A percentile compares a stretch with the other conserved stretches of the same genome.
Conservation (phyloP, 371 early-diverging fungal genomes). For the Batkoa obscura region DNA sequence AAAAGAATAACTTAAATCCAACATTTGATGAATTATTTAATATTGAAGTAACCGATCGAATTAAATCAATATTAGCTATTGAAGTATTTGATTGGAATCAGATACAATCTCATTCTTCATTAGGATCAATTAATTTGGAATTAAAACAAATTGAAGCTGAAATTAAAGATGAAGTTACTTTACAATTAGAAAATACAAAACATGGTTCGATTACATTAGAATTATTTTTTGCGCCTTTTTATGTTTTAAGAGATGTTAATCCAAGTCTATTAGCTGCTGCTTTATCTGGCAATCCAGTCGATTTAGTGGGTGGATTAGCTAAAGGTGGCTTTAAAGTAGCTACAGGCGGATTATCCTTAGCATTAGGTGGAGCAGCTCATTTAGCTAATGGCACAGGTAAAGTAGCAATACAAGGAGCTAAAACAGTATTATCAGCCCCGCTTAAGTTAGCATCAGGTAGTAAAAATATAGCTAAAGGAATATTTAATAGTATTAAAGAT, state of each 20-base stretch:
- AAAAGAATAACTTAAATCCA: slow-evolving; percentile 71
- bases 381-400: slow-evolving; percentile 11
- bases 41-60: slow-evolving; percentile 35
- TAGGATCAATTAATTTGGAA: slow-evolving; percentile 10
- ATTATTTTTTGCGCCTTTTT: slow-evolving; percentile 7
- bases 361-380: slow-evolving; percentile 9
- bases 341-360: slow-evolving; percentile 10
- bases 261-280: not conserved
- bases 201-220: slow-evolving; percentile 6
- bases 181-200: not conserved
- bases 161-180: not conserved
- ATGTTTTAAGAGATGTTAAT: not conserved
- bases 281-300: not conserved
- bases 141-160: not conserved
- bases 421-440: not conserved
- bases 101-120: slow-evolving; percentile 30
- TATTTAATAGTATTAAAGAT: not conserved
- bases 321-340: slow-evolving; percentile 9
- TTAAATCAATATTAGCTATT: not conserved
- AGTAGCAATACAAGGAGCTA: slow-evolving; percentile 6
- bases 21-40: slow-evolving; percentile 58
- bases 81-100: slow-evolving; percentile 77
- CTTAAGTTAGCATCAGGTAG: slow-evolving; percentile 4
- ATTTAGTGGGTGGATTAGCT: slow-evolving; percentile 13
- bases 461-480: not conserved